Evolutionary conservation across 73 alveolate genomes (phyloP).

Genomic region (Tetrahymena thermophila): DNA sequence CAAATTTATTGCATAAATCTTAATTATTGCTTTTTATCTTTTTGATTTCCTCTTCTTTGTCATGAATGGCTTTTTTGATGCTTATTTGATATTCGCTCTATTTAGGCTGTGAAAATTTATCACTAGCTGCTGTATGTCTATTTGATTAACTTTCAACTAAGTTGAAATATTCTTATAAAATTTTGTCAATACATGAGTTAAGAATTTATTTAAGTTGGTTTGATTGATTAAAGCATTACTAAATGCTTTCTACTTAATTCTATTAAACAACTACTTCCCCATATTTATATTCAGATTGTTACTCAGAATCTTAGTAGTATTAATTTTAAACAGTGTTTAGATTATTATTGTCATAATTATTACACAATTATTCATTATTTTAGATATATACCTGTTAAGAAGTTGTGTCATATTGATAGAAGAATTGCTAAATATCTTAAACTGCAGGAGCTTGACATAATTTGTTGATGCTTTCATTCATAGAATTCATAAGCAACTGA

Average conservation of each 20-base stretch:
- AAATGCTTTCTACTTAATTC: not conserved
- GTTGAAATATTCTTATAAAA: not conserved
- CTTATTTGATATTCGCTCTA: not conserved
- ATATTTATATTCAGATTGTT: not conserved
- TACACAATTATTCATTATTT: not conserved
- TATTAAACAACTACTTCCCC: not conserved
- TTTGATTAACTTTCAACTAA: not conserved
- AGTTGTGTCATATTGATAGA: not conserved
- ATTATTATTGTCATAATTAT: not conserved
- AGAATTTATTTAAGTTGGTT: not conserved
- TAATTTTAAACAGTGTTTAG: too few relatives aligned
- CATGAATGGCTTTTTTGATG: not conserved
- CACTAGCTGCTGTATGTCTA: not conserved
- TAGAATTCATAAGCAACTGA: not conserved
- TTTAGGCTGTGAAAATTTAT: not conserved
- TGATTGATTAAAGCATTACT: not conserved
- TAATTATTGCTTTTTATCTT: not conserved
- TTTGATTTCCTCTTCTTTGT: not conserved
- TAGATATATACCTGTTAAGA: not conserved
- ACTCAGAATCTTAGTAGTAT: not conserved
- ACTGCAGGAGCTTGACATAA: not conserved
- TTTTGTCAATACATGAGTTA: not conserved
- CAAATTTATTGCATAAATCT: not conserved
- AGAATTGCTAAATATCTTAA: not conserved
- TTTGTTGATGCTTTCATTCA: not conserved